Evolutionary conservation across 306 rosid genomes (phyloP).

Genomic region (Sesbania bispinosa): DNA sequence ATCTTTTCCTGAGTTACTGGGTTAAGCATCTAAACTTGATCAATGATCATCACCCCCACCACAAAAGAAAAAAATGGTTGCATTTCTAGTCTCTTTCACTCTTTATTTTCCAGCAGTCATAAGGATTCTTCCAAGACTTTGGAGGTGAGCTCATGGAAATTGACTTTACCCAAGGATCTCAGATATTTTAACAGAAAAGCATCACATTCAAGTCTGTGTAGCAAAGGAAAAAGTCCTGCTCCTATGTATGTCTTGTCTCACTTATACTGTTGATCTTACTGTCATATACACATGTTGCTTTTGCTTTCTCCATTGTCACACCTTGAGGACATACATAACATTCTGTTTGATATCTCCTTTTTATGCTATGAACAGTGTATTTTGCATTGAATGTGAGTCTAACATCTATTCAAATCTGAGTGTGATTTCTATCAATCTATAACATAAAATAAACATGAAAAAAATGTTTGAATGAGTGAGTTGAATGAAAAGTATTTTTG

Average conservation of each 20-base stretch:
- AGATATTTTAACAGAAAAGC: conserved; percentile 23
- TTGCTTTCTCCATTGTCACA: conserved; percentile 32
- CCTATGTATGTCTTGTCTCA: conserved; percentile 30
- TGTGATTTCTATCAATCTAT: conserved; percentile 3
- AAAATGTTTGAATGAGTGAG: not conserved
- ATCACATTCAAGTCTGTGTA: conserved; percentile 40
- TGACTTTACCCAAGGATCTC: conserved; percentile 31
- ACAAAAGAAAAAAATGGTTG: conserved; percentile 10
- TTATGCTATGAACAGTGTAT: conserved; percentile 36
- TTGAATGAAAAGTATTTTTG: not conserved
- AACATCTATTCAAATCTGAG: not conserved
- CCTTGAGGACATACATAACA: conserved; percentile 29
- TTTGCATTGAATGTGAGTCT: conserved; percentile 19
- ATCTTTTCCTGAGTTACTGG: not conserved
- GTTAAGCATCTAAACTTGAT: conserved; percentile 3
- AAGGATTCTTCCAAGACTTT: conserved; percentile 17
- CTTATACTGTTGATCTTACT: conserved; percentile 31
- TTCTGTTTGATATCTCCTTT: conserved; percentile 45
- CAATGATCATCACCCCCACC: not conserved
- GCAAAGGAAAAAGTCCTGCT: conserved; percentile 24
- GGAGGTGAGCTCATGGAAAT: conserved; percentile 15
- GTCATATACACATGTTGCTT: conserved; percentile 28
- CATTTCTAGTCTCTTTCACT: conserved; percentile 29
- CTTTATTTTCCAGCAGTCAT: conserved; percentile 26
- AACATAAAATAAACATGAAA: not conserved